These are phyloP conservation scores for Lentinula boryana DNA, from an alignment of 768 basidiomycete species.

Conservation along the genomic window DNA sequence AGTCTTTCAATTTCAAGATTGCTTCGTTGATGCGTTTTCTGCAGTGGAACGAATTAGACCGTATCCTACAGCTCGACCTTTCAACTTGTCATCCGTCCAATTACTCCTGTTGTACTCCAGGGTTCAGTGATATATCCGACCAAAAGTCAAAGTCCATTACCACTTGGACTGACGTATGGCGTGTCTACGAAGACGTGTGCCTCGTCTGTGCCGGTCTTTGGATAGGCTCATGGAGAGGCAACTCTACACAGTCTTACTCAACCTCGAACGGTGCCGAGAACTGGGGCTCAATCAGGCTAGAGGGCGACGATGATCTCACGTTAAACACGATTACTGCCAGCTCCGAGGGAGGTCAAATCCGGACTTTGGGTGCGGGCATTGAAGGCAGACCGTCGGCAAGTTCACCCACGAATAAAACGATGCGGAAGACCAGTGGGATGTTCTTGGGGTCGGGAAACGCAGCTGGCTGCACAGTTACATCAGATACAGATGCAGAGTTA, in stretches of 20 bases:
- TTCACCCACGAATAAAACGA: conserved; percentile 28
- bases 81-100: conserved; percentile 19
- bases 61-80: conserved; percentile 54
- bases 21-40: background rate
- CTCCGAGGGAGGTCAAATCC: conserved; percentile 20
- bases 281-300: conserved; percentile 54
- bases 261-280: conserved; percentile 41
- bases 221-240: conserved; percentile 62
- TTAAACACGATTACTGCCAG: conserved; percentile 15
- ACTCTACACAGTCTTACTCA: conserved; percentile 42
- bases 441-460: conserved; percentile 37
- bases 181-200: conserved; percentile 81
- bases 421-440: conserved; percentile 43
- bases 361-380: conserved; percentile 65
- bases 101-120: conserved; percentile 28
- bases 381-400: conserved; percentile 46
- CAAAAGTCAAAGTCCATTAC: conserved; percentile 35
- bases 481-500: conserved; percentile 14
- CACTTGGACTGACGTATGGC: conserved; percentile 71
- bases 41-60: conserved; percentile 76
- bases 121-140: conserved; percentile 18
- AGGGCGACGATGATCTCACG: conserved; percentile 61
- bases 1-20: background rate
- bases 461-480: conserved; percentile 18
- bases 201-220: conserved; percentile 79